Evolutionary conservation across 164 flowering plant species (phyloP).

Genomic region (Tetracentron sinense): DNA sequence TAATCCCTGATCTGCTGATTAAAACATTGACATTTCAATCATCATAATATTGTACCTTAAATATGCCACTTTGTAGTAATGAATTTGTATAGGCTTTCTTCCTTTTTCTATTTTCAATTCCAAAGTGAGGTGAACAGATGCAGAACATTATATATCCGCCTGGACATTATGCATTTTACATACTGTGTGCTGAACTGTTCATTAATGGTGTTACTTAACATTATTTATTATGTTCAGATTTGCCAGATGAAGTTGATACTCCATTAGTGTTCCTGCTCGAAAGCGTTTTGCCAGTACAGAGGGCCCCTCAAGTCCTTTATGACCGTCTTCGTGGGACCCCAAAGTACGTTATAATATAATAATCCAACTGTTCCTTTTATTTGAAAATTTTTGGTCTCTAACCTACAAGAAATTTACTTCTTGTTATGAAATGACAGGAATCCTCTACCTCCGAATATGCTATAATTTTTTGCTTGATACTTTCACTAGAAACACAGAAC

Average conservation of each 20-base stretch:
- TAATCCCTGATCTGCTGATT: too few relatives aligned
- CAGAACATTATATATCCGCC: too few relatives aligned
- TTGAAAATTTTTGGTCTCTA: constrained; percentile 5
- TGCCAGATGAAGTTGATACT: constrained; percentile 95
- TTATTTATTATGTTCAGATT: constrained; percentile 47
- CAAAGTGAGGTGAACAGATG: too few relatives aligned
- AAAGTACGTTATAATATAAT: constrained; percentile 48
- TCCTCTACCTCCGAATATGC: constrained; percentile 82
- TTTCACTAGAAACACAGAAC: constrained; percentile 74
- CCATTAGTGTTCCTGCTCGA: constrained; percentile 77
- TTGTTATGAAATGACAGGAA: constrained; percentile 43
- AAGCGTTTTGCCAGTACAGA: constrained; percentile 86
- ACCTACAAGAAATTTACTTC: not conserved
- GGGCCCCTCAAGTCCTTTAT: constrained; percentile 93
- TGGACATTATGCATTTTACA: not conserved
- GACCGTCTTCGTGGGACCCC: constrained; percentile 96
- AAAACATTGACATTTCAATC: too few relatives aligned
- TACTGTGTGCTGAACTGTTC: not conserved
- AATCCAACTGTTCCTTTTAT: not conserved
- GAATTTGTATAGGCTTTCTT: too few relatives aligned
- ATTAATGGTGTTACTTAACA: not conserved
- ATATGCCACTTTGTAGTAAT: too few relatives aligned
- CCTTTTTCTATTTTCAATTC: too few relatives aligned
- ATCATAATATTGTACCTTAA: too few relatives aligned
- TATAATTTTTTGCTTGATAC: constrained; percentile 78